Evolutionary conservation across 495 filamentous ascomycete species (phyloP), one percentile per base, ranked within the genome.

Genomic region (Barbatosphaeria neglecta): DNA sequence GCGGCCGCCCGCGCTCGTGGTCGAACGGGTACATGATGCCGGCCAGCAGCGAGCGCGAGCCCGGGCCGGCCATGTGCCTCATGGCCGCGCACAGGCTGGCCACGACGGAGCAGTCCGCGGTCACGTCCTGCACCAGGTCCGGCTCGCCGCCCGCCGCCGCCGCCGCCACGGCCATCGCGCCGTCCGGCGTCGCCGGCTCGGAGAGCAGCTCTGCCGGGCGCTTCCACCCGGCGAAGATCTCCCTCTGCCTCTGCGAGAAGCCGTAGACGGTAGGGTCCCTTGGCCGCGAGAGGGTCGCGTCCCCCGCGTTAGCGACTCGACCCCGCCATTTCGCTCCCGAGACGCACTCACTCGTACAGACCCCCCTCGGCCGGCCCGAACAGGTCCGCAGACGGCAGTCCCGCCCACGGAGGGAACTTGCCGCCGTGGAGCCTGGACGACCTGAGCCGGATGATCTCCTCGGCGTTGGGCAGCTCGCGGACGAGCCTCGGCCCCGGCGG

Each of bases 101-200:
- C 35, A 99, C 89, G 6, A 99, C 89, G 5, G 92, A 97, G 55
- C 92, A 99, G 55, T 99, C 92, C 2, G 89, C 89, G 17, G 90
- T 82, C 35, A 93, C 74, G 59, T 97, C 92, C 65, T 99, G 92
- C 5, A 94, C 87, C 11, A 99, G 72, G 60, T 97, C 93, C 43
- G 80, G 74, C 31, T 72, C 70, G 1, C 64, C 54, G 4, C 57
- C 56, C 1, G 74, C 64, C 20, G 59, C 51, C 81, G 87, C 88
- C 13, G 74, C 56, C 25, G 71, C 68, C 11, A 62, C 55, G n/a
- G 51, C 23, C n/a, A 46, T 44, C 13, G 41, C 42, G 19, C 47
- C 54, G 18, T 41, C 3, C 18, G 31, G 42, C 37, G 20, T 44
- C 24, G 19, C 46, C 3, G 41, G 19, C 13, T 11, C 7, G 2